Evolutionary conservation across 257 asterid species (phyloP), one percentile per base, ranked within the genome.

Genomic region (Solanum neorickii): DNA sequence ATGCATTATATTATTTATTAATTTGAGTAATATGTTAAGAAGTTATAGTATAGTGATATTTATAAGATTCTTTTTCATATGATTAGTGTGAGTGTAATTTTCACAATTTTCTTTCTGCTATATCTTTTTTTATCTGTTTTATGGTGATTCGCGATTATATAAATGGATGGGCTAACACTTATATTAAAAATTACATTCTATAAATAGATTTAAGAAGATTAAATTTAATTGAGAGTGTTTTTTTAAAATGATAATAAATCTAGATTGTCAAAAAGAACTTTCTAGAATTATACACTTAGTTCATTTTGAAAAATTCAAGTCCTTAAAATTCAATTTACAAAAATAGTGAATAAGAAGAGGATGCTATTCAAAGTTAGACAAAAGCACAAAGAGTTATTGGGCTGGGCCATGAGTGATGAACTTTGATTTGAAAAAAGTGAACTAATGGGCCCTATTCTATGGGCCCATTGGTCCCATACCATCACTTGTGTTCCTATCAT

Each of bases 341-440:
- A 33, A 3, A 21, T 12, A 56, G 39, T 25, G 37, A 75, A 42
- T 42, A 86, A 14, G 12, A 18, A 80, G 10, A 16, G n/a, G 25
- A 46, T 29, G 42, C 27, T 37, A 23, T 47, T 46, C 37, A 47
- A 84, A 66, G 85, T 87, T 80, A 6, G 27, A 33, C 44, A 72
- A 80, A 80, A 70, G 78, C 52, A 23, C 52, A 72, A 72, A 23
- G n/a, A 83, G 89, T 84, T 77, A 83, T 84, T 91, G 90, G 90
- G 88, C 87, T 86, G 90, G 89, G 78, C 88, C 88, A 76, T 29
- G n/a, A 12, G 9, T 27, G 74, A 70, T 65, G 68, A 86, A 68
- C 35, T 75, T 52, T 78, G 86, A 21, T 77, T 15, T 15, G 21
- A 39, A 46, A 62, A 59, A 86, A 20, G 86, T 7, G 41, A 70